Evolutionary conservation across 768 basidiomycete genomes (phyloP), one percentile per base, ranked within the genome.

Genomic region (Clavaria fumosa): DNA sequence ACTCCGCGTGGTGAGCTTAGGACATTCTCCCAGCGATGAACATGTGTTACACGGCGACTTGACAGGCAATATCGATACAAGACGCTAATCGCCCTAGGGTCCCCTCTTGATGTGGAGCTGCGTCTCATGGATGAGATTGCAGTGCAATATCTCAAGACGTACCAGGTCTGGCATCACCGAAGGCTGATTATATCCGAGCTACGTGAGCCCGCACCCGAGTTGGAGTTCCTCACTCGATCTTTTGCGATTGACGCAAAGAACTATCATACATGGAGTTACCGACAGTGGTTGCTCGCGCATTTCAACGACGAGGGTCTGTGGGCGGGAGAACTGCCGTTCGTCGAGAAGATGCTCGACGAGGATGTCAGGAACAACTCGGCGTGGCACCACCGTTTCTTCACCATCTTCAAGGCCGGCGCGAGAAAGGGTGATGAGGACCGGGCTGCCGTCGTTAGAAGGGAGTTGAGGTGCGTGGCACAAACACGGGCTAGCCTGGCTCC

Each of bases 221-320:
- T 97, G 38, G 64, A 53, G 23, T 96, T 95, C 56, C 78, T 89
- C 53, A 69, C 75, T 35, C 57, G 61, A 39, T 75, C 76, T 1
- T 70, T 99, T 21, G 59, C 69, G 5, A 66, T 58, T 15, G 95
- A 99, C 52, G 58, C 73, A 31, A 99, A 99, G 70, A 99, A 99
- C 62, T 99, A 99, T 55, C 93, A 97, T 56, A 97, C 95, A 0
- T 99, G 95, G 95, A 84, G 85, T 5, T 93, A 96, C 57, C 71
- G 93, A 5, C 91, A 99, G 55, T 96, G 90, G 89, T 55, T 90
- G 9, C 72, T 95, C 30, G 78, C 83, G 6, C 74, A 79, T 52
- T 91, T 91, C 63, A 75, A 78, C 47, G 66, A 76, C 40, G 66
- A 70, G 23, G 65, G 57, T n/a, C 47, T 88, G 44, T 89, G 84